Evolutionary conservation across 2,329 filamentous ascomycete species (phyloP).

Genomic region (Verticillium nonalfalfae): DNA sequence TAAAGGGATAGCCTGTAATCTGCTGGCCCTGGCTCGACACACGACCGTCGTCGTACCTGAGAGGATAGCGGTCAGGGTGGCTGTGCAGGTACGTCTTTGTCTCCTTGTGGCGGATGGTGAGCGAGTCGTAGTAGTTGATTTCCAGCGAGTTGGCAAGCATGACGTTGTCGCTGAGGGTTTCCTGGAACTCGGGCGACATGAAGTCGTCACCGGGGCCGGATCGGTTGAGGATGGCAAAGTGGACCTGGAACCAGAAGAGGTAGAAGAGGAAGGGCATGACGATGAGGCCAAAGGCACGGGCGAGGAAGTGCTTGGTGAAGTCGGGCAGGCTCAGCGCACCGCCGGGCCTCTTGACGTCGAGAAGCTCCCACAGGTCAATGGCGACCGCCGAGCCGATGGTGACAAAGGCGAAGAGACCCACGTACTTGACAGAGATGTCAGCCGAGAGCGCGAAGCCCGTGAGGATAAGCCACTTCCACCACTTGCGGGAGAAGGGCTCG

Average conservation of each 20-base stretch:
- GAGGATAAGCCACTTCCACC: conserved; percentile 99
- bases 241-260: conserved; percentile 99
- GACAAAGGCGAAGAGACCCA: conserved; percentile 93
- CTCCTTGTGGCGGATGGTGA: conserved; percentile 91
- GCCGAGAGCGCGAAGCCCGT: conserved; percentile 94
- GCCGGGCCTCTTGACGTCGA: conserved; percentile 79
- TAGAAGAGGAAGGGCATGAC: conserved; percentile 95
- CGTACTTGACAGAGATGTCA: conserved; percentile 98
- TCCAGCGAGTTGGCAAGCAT: conserved; percentile 83
- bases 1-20: conserved; percentile 95
- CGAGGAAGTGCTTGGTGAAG: conserved; percentile 85
- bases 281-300: conserved; percentile 80
- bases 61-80: conserved; percentile 79
- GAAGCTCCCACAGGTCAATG: conserved; percentile 91
- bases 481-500: conserved; percentile 83
- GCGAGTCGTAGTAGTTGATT: conserved; percentile 84
- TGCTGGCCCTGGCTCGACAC: conserved; percentile 98
- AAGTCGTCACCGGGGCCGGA: conserved; percentile 97
- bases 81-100: conserved; percentile 96
- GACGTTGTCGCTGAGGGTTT: conserved; percentile 89
- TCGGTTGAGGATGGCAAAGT: conserved; percentile 81
- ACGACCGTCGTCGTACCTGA: conserved; percentile 94
- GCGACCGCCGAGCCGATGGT: conserved; percentile 90
- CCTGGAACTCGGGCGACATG: conserved; percentile 97
- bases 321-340: conserved; percentile 73